Evolutionary conservation across 768 basidiomycete genomes (phyloP).

Genomic region (Suillus alpinus): DNA sequence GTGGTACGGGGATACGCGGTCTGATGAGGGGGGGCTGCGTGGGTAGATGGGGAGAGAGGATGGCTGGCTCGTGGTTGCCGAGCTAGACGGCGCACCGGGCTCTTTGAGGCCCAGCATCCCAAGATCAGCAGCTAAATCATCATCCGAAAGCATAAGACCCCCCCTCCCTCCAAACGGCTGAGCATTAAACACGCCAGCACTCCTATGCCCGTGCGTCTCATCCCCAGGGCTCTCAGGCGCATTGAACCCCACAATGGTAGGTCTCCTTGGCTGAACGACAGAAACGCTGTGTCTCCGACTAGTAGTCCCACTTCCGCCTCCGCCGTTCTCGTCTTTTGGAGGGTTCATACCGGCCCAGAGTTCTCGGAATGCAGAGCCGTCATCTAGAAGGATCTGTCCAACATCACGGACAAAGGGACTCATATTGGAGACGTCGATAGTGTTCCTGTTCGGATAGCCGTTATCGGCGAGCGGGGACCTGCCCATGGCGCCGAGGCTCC

Average conservation of each 20-base stretch:
- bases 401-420: slow-evolving; percentile 85
- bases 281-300: slow-evolving; percentile 82
- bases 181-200: slow-evolving; percentile 31
- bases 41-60: slow-evolving; percentile 77
- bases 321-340: slow-evolving; percentile 60
- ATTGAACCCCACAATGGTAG: slow-evolving; percentile 67
- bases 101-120: slow-evolving; percentile 56
- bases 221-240: slow-evolving; percentile 47
- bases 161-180: slow-evolving; percentile 45
- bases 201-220: slow-evolving; percentile 25
- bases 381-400: slow-evolving; percentile 71
- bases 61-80: slow-evolving; percentile 54
- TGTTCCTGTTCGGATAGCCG: slow-evolving; percentile 42
- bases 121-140: slow-evolving; percentile 75
- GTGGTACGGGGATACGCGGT: slow-evolving; percentile 55
- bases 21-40: slow-evolving; percentile 56
- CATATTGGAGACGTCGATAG: slow-evolving; percentile 70
- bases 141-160: slow-evolving; percentile 70
- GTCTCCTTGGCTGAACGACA: slow-evolving; percentile 71
- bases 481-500: slow-evolving; percentile 53
- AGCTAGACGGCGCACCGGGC: slow-evolving; percentile 18
- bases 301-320: slow-evolving; percentile 74
- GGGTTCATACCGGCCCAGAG: slow-evolving; percentile 73
- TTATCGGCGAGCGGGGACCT: slow-evolving; percentile 57
- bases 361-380: slow-evolving; percentile 68